Evolutionary conservation across 306 rosid species (phyloP), one percentile per base, ranked within the genome.

Genomic region (Astragalus membranaceus): DNA sequence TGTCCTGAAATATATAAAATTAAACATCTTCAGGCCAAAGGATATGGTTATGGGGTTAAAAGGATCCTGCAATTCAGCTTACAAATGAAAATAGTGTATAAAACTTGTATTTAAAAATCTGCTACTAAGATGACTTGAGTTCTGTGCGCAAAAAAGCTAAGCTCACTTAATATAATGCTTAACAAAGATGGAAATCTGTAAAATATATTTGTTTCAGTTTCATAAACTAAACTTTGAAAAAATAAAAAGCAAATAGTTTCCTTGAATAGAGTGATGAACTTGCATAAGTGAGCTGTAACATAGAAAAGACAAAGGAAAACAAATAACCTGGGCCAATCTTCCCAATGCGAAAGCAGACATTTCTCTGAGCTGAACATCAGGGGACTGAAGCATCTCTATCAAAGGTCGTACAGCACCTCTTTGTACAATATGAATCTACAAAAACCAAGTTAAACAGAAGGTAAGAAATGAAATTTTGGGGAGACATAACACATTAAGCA

Each of bases 281-380:
- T 51, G 67, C 8, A 56, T 33, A 48, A 39, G 63, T 57, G 30
- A 73, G 57, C 32, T 56, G 44, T 16, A 23, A 52, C 65, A 62
- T 17, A 20, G 72, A 14, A 50, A 32, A 67, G 33, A 53, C 17
- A 67, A 17, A 41, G 16, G 58, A 23, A 44, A 26, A 67, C 56
- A 12, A 50, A 65, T 72, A 61, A 94, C 99, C 99, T 94, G 97
- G 54, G 99, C 99, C 79, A 94, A 83, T 85, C 99, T 86, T 76
- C 99, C 99, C 85, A 94, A 77, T 7, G 99, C 99, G 81, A 94
- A 94, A 67, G 99, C 99, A 56, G 99, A 86, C 99, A 94, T 94
- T 81, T 91, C 99, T 79, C 87, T 88, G 69, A 94, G 90, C 70
- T 94, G 99, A 17, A 94, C 85, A 57, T 94, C 99, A 7, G 96